Percentiles rank a stretch among this genome's conserved stretches.
phyloP scores from a whole-genome alignment of 257 asterid species.

The Nicotiana tomentosiformis region DNA sequence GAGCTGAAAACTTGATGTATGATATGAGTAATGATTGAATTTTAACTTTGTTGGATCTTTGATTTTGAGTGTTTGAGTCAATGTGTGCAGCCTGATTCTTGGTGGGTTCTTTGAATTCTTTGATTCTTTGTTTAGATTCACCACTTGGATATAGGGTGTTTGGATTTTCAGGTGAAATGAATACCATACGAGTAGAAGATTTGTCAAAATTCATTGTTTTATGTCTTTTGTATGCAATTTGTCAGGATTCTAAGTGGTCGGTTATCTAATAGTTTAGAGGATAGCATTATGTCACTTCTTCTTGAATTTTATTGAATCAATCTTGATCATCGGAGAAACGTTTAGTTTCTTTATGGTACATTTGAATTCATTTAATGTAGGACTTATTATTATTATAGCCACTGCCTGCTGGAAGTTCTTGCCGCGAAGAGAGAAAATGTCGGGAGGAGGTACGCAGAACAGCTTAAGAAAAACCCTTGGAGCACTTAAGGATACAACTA shows the following conservation, averaged over 20 bases:
- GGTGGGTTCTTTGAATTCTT: slow-evolving; percentile 2
- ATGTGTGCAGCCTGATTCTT: slow-evolving; percentile 8
- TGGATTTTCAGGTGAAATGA: slow-evolving; percentile 5
- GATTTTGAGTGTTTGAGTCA: slow-evolving; percentile 4
- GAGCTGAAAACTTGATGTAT: no score
- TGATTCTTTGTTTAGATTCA: background rate
- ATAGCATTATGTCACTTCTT: background rate
- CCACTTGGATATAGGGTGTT: background rate
- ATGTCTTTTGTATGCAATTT: background rate
- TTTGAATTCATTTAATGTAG: slow-evolving; percentile 19
- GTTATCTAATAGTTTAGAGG: slow-evolving; percentile 1
- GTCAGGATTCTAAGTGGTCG: background rate
- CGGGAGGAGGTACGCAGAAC: slow-evolving; percentile 77
- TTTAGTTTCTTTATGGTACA: slow-evolving; percentile 1
- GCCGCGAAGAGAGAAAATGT: slow-evolving; percentile 47
- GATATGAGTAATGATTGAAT: no score
- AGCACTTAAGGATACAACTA: slow-evolving; percentile 87
- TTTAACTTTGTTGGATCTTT: slow-evolving; percentile 17
- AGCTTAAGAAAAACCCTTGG: slow-evolving; percentile 93
- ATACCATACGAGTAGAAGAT: background rate
- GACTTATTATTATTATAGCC: slow-evolving; percentile 11
- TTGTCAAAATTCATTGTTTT: background rate
- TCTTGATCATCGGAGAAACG: background rate
- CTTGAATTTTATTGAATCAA: slow-evolving; percentile 8
- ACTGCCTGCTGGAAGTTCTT: slow-evolving; percentile 24